A percentile compares a stretch with the other conserved stretches of the same genome.
Conservation (phyloP, 202 grass and related monocot species). For the Cymbopogon flexuosus region DNA sequence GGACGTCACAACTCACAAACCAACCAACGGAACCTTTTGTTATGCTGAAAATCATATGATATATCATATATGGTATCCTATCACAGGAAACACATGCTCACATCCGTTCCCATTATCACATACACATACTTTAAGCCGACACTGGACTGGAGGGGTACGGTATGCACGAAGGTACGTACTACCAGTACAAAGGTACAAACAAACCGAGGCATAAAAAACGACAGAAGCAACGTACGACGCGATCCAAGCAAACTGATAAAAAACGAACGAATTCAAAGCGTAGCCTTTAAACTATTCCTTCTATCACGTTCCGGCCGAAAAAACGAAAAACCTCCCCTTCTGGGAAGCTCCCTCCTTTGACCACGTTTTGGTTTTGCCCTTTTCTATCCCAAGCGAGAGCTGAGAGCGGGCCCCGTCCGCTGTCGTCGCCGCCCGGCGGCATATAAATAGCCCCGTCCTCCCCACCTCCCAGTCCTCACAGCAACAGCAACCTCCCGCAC, state of each 20-base stretch:
- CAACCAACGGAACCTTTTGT: no score
- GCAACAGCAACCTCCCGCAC: background rate
- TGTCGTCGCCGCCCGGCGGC: background rate
- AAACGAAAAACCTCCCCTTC: background rate
- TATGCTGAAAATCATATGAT: background rate
- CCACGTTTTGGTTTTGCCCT: constrained; percentile 13
- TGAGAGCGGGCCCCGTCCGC: background rate
- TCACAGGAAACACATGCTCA: constrained; percentile 3
- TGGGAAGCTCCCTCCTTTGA: constrained; percentile 30
- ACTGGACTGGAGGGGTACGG: background rate
- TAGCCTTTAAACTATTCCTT: constrained; percentile 16
- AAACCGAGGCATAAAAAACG: background rate
- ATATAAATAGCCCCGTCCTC: constrained; percentile 32
- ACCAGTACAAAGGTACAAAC: background rate
- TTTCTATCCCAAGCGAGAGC: background rate
- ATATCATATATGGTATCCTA: background rate
- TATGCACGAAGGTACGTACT: background rate
- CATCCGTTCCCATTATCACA: background rate
- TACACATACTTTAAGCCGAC: background rate
- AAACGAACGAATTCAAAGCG: background rate
- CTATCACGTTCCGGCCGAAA: background rate
- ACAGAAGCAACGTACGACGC: background rate
- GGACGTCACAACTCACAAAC: no score
- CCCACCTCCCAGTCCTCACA: background rate
- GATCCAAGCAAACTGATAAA: background rate